phyloP scores from a whole-genome alignment of 352 stramenopile genomes.

The Pythium scleroteichum region DNA sequence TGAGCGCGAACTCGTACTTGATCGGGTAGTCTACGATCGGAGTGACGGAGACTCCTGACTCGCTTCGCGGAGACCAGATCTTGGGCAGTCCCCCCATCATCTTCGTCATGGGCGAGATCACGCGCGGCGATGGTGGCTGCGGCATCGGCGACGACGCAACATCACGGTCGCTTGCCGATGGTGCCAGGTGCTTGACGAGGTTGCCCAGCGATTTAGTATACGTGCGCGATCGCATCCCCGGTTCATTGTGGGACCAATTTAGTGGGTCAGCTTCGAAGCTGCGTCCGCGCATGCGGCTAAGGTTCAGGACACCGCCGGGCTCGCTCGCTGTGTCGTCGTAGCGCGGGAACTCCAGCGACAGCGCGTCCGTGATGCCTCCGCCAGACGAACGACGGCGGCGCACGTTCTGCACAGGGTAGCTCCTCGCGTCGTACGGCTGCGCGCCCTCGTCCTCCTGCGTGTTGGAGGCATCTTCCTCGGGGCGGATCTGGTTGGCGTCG shows the following conservation, averaged over 20 bases:
- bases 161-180: conserved; percentile 36
- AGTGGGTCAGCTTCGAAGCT: conserved; percentile 27
- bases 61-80: conserved; percentile 72
- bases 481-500: conserved; percentile 26
- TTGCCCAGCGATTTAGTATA: conserved; percentile 84
- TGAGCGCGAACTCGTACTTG: conserved; percentile 85
- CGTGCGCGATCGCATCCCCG: conserved; percentile 48
- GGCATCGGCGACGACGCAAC: conserved; percentile 7
- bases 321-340: conserved; percentile 32
- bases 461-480: conserved; percentile 22
- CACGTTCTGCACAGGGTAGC: not conserved
- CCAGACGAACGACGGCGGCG: conserved; percentile 20
- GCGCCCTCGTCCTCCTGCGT: conserved; percentile 8
- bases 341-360: conserved; percentile 44
- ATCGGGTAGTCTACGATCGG: conserved; percentile 56
- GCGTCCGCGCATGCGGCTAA: conserved; percentile 19
- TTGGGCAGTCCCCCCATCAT: conserved; percentile 49
- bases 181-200: conserved; percentile 77
- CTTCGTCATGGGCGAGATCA: conserved; percentile 44
- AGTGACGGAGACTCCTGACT: conserved; percentile 36
- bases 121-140: conserved; percentile 32
- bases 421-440: conserved; percentile 6
- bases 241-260: conserved; percentile 25
- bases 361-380: conserved; percentile 36
- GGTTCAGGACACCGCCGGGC: conserved; percentile 23